phyloP scores from a whole-genome alignment of 306 rosid species.

The Morella rubra region DNA sequence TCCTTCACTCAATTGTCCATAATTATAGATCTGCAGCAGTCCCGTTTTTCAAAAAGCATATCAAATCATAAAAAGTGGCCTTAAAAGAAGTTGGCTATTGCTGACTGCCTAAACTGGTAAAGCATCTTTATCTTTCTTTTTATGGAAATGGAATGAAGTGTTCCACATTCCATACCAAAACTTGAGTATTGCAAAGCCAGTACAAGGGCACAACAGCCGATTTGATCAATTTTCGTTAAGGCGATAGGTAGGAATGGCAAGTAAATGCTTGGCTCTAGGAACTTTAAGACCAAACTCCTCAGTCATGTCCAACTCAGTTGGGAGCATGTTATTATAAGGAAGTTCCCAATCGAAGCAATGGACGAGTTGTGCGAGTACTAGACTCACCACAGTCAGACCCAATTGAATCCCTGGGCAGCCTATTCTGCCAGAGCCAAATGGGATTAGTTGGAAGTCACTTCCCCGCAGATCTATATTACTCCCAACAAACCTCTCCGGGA shows the following conservation, averaged over 20 bases:
- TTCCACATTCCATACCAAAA: too few species aligned
- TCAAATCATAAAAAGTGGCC: too few species aligned
- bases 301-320: constrained; percentile 37
- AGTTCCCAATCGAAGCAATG: constrained; percentile 45
- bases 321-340: constrained; percentile 28
- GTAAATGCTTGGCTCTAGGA: constrained; percentile 28
- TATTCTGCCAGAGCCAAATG: constrained; percentile 43
- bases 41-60: too few species aligned
- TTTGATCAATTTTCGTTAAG: too few species aligned
- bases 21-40: too few species aligned
- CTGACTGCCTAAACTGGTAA: too few species aligned
- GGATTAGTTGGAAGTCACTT: constrained; percentile 33
- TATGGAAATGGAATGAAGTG: too few species aligned
- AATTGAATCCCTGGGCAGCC: constrained; percentile 37
- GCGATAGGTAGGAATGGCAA: background rate
- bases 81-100: too few species aligned
- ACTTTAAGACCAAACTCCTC: constrained; percentile 33
- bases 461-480: constrained; percentile 30
- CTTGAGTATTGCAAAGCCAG: too few species aligned
- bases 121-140: too few species aligned
- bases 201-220: too few species aligned
- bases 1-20: too few species aligned
- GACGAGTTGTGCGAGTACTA: constrained; percentile 38
- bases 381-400: constrained; percentile 26
- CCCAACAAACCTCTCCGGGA: constrained; percentile 34